A percentile compares a stretch with the other conserved stretches of the same genome.
phyloP scores from a whole-genome alignment of 2,329 filamentous ascomycete species.

The Sarocladium kiliense region DNA sequence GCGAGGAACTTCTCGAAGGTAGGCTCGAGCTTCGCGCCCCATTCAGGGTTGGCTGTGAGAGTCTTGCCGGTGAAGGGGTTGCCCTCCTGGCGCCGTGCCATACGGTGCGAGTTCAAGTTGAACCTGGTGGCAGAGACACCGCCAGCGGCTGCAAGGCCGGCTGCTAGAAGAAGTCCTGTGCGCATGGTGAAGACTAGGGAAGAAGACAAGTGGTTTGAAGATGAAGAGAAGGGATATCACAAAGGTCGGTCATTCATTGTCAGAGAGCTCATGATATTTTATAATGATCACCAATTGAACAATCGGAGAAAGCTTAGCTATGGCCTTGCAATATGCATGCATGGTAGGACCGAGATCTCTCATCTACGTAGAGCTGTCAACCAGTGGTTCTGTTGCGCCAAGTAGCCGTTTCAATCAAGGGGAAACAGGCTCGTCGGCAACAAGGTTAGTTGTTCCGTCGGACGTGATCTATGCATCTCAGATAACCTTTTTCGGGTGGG shows the following conservation, averaged over 20 bases:
- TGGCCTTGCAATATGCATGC: not conserved
- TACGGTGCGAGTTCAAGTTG: not conserved
- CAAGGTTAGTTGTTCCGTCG: slow-evolving; percentile 8
- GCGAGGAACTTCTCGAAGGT: slow-evolving; percentile 30
- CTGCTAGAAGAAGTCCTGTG: slow-evolving; percentile 7
- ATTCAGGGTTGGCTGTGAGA: slow-evolving; percentile 41
- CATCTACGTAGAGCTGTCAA: slow-evolving; percentile 1
- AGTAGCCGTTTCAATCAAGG: slow-evolving; percentile 5
- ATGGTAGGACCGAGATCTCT: not conserved
- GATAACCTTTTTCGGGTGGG: not conserved
- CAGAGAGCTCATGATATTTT: too few species aligned
- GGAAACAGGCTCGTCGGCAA: slow-evolving; percentile 8
- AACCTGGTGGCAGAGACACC: slow-evolving; percentile 1
- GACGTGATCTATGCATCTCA: not conserved
- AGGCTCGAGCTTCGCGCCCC: slow-evolving; percentile 34
- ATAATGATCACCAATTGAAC: too few species aligned
- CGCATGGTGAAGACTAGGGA: slow-evolving; percentile 1
- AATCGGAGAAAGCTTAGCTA: slow-evolving; percentile 1
- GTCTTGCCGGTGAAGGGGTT: slow-evolving; percentile 44
- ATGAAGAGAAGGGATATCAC: not conserved
- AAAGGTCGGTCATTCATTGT: too few species aligned
- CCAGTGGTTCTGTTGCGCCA: not conserved
- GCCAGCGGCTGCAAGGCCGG: slow-evolving; percentile 2
- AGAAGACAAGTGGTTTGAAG: not conserved
- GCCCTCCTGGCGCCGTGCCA: slow-evolving; percentile 2